Base-by-base conservation (phyloP, 176 grass and related monocot genomes). In the Tuctoria greenei region DNA sequence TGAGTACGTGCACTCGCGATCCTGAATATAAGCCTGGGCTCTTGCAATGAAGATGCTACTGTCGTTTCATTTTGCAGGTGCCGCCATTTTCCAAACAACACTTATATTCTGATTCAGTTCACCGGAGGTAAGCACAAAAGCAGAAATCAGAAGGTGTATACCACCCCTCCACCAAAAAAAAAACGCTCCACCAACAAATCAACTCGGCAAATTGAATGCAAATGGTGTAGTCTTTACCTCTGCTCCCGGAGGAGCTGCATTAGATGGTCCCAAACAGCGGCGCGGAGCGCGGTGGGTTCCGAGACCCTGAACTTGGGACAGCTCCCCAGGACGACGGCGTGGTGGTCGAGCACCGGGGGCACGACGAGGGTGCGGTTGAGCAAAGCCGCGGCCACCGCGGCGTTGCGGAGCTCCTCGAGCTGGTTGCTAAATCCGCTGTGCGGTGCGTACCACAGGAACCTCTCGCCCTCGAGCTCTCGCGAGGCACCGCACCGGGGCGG, bases 371-470 rank as follows among this genome's bases (percentile, higher is more conserved):
- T 95, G 73, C 89, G 89, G 78, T 99, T 99, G 6, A 99, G 85
- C 46, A 99, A 64, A 49, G 91, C 89, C 24, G 91, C 91, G 1
- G 87, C 71, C 18, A 99, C 81, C 35, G 82, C 80, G 41, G 91
- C 95, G 74, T 99, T 99, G 37, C 72, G 90, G 54, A 99, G 78
- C 82, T 99, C 91, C 6, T 82, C 80, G 38, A 99, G 76, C 89
- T 99, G 95, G 79, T 99, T 99, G 73, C 84, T 95, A 85, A 99
- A 95, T 4, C 91, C 89, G 80, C 91, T 99, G 79, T 99, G 95
- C 42, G 95, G 92, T 6, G 96, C 92, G 80, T 95, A 99, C 91
- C 86, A 99, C 27, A 99, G 80, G 77, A 99, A 99, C 60, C 87
- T 88, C 65, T 92, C 69, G 12, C 86, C 83, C 49, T 74, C 58